Conservation (phyloP, 2,329 filamentous ascomycete genomes). For the Pseudonectria foliicola region DNA sequence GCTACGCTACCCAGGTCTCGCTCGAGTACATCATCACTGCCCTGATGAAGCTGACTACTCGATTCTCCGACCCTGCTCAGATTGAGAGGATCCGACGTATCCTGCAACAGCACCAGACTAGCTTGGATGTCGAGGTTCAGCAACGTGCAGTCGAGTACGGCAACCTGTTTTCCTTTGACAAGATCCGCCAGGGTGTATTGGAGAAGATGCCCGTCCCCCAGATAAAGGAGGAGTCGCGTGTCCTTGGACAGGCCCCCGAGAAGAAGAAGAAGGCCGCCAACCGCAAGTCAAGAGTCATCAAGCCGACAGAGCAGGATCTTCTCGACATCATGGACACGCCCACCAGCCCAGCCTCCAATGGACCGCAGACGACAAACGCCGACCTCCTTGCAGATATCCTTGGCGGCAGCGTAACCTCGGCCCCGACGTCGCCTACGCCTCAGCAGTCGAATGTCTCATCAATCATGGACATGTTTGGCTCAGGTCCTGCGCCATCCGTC, state of each 20-base stretch:
- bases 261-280: constrained; percentile 64
- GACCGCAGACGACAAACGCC: constrained; percentile 60
- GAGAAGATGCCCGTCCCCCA: constrained; percentile 98
- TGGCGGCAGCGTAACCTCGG: constrained; percentile 56
- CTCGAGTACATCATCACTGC: constrained; percentile 96
- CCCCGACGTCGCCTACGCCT: constrained; percentile 38
- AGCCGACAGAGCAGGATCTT: constrained; percentile 85
- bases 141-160: constrained; percentile 92
- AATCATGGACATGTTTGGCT: constrained; percentile 85
- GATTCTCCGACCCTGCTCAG: constrained; percentile 76
- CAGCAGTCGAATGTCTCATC: constrained; percentile 54
- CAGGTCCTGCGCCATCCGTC: constrained; percentile 33
- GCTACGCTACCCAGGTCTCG: constrained; percentile 82
- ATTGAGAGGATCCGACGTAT: constrained; percentile 77
- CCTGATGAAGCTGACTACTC: constrained; percentile 88
- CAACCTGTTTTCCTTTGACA: constrained; percentile 87
- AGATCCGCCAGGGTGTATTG: constrained; percentile 80
- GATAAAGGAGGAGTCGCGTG: constrained; percentile 90
- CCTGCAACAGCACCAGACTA: constrained; percentile 70
- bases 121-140: constrained; percentile 91
- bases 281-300: constrained; percentile 68
- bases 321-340: constrained; percentile 86
- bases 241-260: constrained; percentile 68
- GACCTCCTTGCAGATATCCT: constrained; percentile 90
- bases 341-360: constrained; percentile 41